phyloP scores from a whole-genome alignment of 2,329 filamentous ascomycete species.

The Ascochyta viciae-villosae region DNA sequence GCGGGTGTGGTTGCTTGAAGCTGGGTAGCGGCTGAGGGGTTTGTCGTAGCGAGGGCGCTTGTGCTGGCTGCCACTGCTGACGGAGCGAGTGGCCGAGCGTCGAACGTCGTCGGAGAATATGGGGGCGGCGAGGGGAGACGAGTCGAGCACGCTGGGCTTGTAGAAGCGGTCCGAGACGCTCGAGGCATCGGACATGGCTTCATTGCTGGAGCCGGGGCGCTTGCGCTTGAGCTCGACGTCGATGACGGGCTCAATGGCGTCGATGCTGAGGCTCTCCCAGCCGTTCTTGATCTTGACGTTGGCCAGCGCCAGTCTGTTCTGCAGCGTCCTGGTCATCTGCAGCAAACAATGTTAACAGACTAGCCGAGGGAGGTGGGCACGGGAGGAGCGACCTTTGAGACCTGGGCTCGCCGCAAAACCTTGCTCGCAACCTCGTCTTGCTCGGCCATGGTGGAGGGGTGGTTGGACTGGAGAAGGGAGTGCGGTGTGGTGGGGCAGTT shows the following conservation, averaged over 20 bases:
- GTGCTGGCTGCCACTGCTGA: constrained; percentile 59
- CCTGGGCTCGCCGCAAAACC: constrained; percentile 53
- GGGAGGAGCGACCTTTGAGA: constrained; percentile 49
- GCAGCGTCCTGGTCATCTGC: constrained; percentile 90
- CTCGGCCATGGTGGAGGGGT: constrained; percentile 41
- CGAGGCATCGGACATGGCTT: constrained; percentile 85
- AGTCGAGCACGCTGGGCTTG: constrained; percentile 73
- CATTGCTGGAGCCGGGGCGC: constrained; percentile 69
- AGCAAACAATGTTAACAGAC: constrained; percentile 10
- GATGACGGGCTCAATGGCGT: constrained; percentile 83
- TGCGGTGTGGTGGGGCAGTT: neutral
- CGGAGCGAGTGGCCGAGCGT: constrained; percentile 59
- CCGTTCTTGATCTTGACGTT: constrained; percentile 98
- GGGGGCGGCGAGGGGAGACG: constrained; percentile 82
- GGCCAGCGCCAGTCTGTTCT: constrained; percentile 92
- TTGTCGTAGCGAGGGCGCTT: constrained; percentile 45
- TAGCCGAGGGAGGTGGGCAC: constrained; percentile 10
- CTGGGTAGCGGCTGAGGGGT: constrained; percentile 36
- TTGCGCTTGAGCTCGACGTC: constrained; percentile 80
- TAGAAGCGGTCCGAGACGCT: constrained; percentile 80
- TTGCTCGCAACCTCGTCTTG: constrained; percentile 52
- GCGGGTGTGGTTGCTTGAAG: constrained; percentile 68
- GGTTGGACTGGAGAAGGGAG: constrained; percentile 8
- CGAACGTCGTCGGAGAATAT: constrained; percentile 85
- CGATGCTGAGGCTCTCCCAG: constrained; percentile 88